A percentile compares a stretch with the other conserved stretches of the same genome.
These are phyloP conservation scores for Vigna angularis DNA, from an alignment of 306 rosid genomes.

Conservation along the genomic window DNA sequence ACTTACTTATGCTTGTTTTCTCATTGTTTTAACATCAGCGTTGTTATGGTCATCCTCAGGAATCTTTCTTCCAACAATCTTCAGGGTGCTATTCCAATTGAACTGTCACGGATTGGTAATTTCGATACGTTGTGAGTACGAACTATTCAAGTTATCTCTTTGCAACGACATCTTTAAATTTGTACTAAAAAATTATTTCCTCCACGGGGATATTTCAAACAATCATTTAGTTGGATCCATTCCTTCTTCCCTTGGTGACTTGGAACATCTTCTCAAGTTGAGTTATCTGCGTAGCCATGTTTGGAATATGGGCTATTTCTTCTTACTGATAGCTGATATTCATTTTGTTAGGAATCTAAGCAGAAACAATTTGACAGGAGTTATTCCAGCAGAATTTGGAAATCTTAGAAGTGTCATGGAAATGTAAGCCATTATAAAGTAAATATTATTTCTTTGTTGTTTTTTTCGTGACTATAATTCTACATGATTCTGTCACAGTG, in stretches of 20 bases:
- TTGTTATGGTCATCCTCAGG: constrained; percentile 49
- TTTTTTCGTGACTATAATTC: neutral
- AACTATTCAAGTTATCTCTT: neutral
- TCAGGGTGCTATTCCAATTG: constrained; percentile 81
- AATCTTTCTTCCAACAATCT: constrained; percentile 89
- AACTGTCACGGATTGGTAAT: constrained; percentile 92
- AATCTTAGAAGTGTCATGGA: constrained; percentile 94
- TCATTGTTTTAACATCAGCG: no score
- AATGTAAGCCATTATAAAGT: constrained; percentile 59
- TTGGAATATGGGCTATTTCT: neutral
- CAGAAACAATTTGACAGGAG: constrained; percentile 74
- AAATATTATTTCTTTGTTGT: neutral
- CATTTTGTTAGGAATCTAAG: constrained; percentile 78
- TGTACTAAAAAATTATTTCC: constrained; percentile 40
- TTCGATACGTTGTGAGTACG: constrained; percentile 89
- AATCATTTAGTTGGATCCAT: constrained; percentile 75
- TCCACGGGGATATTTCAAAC: constrained; percentile 80
- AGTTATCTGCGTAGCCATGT: constrained; percentile 45
- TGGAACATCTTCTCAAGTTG: constrained; percentile 97
- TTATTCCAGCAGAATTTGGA: constrained; percentile 93
- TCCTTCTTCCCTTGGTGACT: constrained; percentile 95
- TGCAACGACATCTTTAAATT: neutral
- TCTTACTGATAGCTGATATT: constrained; percentile 44
- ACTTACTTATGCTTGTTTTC: no score
- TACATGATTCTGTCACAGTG: constrained; percentile 65